Percentiles rank a stretch among this genome's conserved stretches.
phyloP scores from a whole-genome alignment of 495 filamentous ascomycete genomes.

The Penicillium cataractarum region DNA sequence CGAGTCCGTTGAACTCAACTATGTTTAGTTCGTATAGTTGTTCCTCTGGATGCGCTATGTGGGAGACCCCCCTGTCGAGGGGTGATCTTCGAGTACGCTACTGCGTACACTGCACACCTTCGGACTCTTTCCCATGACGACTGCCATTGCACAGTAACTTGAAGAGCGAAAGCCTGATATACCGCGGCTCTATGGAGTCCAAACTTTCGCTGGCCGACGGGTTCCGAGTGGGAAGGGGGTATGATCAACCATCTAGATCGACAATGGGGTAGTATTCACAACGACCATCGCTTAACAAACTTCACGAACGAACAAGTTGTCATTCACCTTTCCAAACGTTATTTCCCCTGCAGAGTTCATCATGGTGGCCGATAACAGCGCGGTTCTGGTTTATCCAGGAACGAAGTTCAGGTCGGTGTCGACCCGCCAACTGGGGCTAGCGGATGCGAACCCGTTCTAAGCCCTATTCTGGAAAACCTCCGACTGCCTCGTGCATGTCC shows the following conservation, averaged over 20 bases:
- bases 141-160: too few species aligned
- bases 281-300: neutral
- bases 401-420: neutral
- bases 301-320: neutral
- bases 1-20: neutral
- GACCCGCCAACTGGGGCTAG: slow-evolving; percentile 14
- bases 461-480: slow-evolving; percentile 34
- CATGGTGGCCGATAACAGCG: neutral
- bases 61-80: slow-evolving; percentile 2
- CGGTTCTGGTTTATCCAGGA: neutral
- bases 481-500: slow-evolving; percentile 14
- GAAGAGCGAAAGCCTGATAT: neutral
- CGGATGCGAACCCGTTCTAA: slow-evolving; percentile 25
- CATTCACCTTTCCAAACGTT: neutral
- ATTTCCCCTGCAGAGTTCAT: neutral
- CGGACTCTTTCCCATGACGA: too few species aligned
- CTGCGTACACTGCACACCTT: neutral
- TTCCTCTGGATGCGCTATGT: neutral
- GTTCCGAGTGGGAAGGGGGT: neutral
- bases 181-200: neutral
- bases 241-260: slow-evolving; percentile 16
- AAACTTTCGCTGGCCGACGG: slow-evolving; percentile 9
- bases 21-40: neutral
- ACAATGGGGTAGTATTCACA: slow-evolving; percentile 9
- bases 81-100: slow-evolving; percentile 10